Percentiles rank a stretch among this genome's conserved stretches.
phyloP scores from a whole-genome alignment of 768 basidiomycete genomes.

The Kwoniella shandongensis region DNA sequence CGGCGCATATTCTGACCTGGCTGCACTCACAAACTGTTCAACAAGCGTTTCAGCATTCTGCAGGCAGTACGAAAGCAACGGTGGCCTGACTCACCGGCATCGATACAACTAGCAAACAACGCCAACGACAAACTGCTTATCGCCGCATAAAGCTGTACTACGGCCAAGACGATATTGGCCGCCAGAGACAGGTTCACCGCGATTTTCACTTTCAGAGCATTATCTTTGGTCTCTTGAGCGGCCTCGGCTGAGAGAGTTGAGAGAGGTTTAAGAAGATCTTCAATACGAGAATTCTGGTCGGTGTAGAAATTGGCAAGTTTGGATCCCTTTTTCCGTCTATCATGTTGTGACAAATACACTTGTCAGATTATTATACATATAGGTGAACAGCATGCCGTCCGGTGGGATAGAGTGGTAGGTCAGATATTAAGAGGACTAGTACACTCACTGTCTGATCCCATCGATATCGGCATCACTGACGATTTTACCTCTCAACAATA shows the following conservation, averaged over 20 bases:
- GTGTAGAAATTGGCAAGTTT: slow-evolving; percentile 51
- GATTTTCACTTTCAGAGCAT: slow-evolving; percentile 77
- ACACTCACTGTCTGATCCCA: slow-evolving; percentile 47
- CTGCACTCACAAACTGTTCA: slow-evolving; percentile 24
- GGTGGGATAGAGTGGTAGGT: background rate
- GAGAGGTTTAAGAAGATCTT: slow-evolving; percentile 85
- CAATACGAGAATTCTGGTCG: slow-evolving; percentile 62
- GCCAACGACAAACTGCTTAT: slow-evolving; percentile 79
- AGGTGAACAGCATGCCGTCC: background rate
- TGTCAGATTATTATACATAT: no score
- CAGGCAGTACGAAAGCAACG: no score
- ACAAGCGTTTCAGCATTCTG: no score
- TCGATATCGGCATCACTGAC: slow-evolving; percentile 42
- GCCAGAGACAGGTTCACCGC: slow-evolving; percentile 81
- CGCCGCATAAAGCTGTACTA: slow-evolving; percentile 77
- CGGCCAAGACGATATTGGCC: slow-evolving; percentile 65
- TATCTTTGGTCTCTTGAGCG: slow-evolving; percentile 64
- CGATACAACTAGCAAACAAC: slow-evolving; percentile 83
- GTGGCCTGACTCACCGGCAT: slow-evolving; percentile 60
- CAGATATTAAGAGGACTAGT: background rate
- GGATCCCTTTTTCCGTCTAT: slow-evolving; percentile 43
- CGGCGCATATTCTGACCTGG: background rate
- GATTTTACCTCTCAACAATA: slow-evolving; percentile 42
- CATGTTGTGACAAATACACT: background rate
- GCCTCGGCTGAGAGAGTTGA: slow-evolving; percentile 85